These are phyloP conservation scores for Podospora pseudopauciseta DNA, from an alignment of 495 filamentous ascomycete genomes.

Conservation along the genomic window DNA sequence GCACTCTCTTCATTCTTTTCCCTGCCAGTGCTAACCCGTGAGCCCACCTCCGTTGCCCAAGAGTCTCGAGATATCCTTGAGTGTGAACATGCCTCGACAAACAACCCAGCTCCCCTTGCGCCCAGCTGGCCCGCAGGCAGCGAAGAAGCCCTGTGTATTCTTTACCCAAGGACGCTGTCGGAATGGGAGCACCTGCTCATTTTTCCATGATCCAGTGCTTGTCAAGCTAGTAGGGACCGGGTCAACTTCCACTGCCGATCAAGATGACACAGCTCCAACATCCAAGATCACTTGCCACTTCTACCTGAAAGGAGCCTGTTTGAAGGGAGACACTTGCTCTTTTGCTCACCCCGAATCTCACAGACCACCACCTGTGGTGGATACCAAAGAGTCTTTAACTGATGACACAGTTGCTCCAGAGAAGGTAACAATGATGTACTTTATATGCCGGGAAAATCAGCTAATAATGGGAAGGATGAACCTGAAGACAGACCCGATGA, in stretches of 20 bases:
- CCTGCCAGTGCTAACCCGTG: background rate
- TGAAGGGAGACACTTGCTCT: slow-evolving; percentile 5
- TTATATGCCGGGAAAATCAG: background rate
- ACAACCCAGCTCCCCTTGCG: background rate
- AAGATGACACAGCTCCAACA: background rate
- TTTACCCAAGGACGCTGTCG: slow-evolving; percentile 11
- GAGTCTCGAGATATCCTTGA: background rate
- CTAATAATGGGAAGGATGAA: slow-evolving; percentile 1
- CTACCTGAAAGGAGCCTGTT: background rate
- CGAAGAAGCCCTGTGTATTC: slow-evolving; percentile 6
- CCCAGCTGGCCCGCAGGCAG: background rate
- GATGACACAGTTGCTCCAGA: background rate
- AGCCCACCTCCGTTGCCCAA: background rate
- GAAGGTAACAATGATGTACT: background rate
- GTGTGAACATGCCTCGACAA: background rate
- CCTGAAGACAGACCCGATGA: slow-evolving; percentile 11
- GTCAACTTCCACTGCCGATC: too few relatives aligned
- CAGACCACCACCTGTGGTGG: background rate
- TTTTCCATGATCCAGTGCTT: background rate
- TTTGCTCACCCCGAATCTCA: slow-evolving; percentile 12
- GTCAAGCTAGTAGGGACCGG: background rate
- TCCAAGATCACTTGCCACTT: background rate
- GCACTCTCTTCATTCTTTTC: background rate
- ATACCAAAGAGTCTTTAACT: background rate
- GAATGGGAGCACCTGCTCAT: slow-evolving; percentile 9